Conservation (phyloP, 2,329 filamentous ascomycete species). For the Daldinia sp. region DNA sequence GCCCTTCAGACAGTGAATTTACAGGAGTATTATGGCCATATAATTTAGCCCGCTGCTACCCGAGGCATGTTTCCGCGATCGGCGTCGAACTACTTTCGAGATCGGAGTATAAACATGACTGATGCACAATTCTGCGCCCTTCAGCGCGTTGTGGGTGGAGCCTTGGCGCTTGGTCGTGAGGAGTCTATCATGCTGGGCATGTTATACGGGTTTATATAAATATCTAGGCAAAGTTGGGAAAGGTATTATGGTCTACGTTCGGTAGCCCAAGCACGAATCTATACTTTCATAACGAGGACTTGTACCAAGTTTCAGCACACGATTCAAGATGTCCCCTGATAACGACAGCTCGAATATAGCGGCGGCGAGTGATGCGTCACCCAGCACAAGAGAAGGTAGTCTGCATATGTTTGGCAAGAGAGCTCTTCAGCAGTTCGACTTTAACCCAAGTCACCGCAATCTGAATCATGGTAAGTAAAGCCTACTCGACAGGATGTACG, state of each 20-base stretch:
- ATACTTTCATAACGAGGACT: not conserved
- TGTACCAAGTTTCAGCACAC: not conserved
- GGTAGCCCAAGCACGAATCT: not conserved
- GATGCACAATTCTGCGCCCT: not conserved
- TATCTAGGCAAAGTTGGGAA: no score
- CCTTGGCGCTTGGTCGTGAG: not conserved
- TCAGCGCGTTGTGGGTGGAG: not conserved
- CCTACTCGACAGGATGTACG: conserved; percentile 12
- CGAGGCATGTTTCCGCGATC: not conserved
- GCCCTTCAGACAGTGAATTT: no score
- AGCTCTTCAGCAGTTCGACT: conserved; percentile 72
- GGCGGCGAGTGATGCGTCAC: not conserved
- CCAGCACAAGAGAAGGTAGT: not conserved
- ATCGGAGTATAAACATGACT: not conserved
- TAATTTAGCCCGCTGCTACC: not conserved
- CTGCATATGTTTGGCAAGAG: conserved; percentile 56
- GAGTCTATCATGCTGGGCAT: not conserved
- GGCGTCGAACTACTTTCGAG: not conserved
- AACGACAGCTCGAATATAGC: not conserved
- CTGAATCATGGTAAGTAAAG: conserved; percentile 76
- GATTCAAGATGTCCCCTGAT: not conserved
- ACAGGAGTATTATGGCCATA: no score
- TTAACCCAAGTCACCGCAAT: conserved; percentile 73
- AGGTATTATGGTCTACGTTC: no score
- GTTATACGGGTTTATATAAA: no score